Evolutionary conservation across 495 filamentous ascomycete species (phyloP).

Genomic region (Trichoderma reesei): DNA sequence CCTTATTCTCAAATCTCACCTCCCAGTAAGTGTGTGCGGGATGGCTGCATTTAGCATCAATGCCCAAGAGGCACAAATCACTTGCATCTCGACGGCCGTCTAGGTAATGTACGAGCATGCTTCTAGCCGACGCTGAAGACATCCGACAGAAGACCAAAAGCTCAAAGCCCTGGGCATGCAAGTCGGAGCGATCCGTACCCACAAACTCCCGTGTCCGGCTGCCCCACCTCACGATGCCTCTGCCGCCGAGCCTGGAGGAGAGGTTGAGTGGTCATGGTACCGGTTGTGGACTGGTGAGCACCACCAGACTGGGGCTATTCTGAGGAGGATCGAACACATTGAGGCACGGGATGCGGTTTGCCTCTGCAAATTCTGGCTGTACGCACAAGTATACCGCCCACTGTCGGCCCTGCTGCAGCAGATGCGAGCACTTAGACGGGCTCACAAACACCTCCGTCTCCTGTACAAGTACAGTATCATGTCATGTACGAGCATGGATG

Average conservation of each 20-base stretch:
- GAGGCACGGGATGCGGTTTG: too few species aligned
- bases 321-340: not conserved
- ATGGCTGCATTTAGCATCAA: not conserved
- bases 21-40: not conserved
- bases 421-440: too few species aligned
- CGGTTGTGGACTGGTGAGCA: not conserved
- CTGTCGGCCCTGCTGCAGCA: too few species aligned
- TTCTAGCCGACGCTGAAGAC: slow-evolving; percentile 1
- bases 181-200: slow-evolving; percentile 9
- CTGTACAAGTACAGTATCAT: too few species aligned
- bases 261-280: not conserved
- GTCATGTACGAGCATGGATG: too few species aligned
- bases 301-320: not conserved
- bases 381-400: too few species aligned
- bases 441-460: too few species aligned
- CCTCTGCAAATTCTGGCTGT: too few species aligned
- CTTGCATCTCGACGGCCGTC: not conserved
- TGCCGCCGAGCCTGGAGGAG: not conserved
- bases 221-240: slow-evolving; percentile 6
- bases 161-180: not conserved
- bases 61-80: not conserved
- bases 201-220: slow-evolving; percentile 6
- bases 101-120: not conserved
- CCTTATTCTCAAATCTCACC: not conserved
- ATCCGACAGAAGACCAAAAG: not conserved